These are phyloP conservation scores for Colletotrichum brevisporum DNA, from an alignment of 2,329 filamentous ascomycete genomes.

Conservation along the genomic window DNA sequence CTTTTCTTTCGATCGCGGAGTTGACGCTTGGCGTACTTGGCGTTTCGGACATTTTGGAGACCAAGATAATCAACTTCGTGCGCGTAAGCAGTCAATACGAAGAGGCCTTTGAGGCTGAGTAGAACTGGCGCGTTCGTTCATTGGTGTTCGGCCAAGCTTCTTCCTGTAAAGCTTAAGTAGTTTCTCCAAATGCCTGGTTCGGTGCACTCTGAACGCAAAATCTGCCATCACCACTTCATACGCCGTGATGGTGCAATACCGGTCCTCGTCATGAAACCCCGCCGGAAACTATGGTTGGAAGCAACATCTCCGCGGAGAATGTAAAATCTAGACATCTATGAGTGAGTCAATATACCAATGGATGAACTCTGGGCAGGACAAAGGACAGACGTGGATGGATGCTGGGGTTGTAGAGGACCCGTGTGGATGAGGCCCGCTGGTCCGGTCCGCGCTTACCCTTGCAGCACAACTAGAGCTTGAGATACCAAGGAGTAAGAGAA, in stretches of 20 bases:
- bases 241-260: conserved; percentile 28
- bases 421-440: conserved; percentile 3
- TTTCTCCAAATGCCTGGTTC: not conserved
- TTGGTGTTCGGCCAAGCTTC: not conserved
- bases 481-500: no score
- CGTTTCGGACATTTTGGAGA: conserved; percentile 8
- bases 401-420: not conserved
- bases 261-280: conserved; percentile 20
- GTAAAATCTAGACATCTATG: not conserved
- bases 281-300: no score
- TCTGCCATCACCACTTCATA: conserved; percentile 17
- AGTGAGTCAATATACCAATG: not conserved
- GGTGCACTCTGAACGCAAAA: not conserved
- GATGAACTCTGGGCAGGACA: not conserved
- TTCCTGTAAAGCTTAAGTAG: not conserved
- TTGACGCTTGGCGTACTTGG: conserved; percentile 21
- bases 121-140: not conserved
- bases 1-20: conserved; percentile 10
- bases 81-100: not conserved
- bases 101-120: not conserved
- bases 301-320: conserved; percentile 16
- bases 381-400: not conserved
- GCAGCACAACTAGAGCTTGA: no score
- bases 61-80: conserved; percentile 1
- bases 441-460: no score